Percentiles rank a stretch among this genome's conserved stretches.
These are phyloP conservation scores for Fusarium chlamydosporum DNA, from an alignment of 2,329 filamentous ascomycete species.

Conservation along the genomic window DNA sequence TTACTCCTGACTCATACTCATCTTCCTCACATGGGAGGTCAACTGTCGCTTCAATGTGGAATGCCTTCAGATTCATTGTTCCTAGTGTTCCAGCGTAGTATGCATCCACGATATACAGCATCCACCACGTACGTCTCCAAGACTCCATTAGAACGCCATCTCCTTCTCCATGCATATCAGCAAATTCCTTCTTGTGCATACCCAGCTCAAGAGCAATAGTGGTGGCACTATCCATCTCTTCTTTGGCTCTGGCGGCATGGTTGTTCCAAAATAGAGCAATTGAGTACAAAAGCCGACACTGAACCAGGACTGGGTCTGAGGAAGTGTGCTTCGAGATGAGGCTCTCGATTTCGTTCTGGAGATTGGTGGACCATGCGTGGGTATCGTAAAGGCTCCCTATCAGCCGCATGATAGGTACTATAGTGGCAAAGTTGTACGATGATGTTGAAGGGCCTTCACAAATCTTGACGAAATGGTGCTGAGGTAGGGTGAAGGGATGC, in stretches of 20 bases:
- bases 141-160: slow-evolving; percentile 68
- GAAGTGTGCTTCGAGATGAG: slow-evolving; percentile 11
- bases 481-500: slow-evolving; percentile 52
- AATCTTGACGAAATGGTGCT: slow-evolving; percentile 29
- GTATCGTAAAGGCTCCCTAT: slow-evolving; percentile 55
- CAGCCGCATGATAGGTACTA: slow-evolving; percentile 52
- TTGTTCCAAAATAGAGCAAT: slow-evolving; percentile 56
- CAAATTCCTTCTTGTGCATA: slow-evolving; percentile 70
- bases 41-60: slow-evolving; percentile 65
- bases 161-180: slow-evolving; percentile 61
- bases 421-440: slow-evolving; percentile 33
- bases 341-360: slow-evolving; percentile 22
- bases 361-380: slow-evolving; percentile 27
- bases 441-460: slow-evolving; percentile 4
- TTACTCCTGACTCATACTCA: slow-evolving; percentile 63
- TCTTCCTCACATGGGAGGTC: slow-evolving; percentile 75
- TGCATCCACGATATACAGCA: slow-evolving; percentile 73
- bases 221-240: slow-evolving; percentile 63
- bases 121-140: slow-evolving; percentile 80
- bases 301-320: slow-evolving; percentile 53
- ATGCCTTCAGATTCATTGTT: slow-evolving; percentile 46
- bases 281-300: slow-evolving; percentile 56
- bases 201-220: slow-evolving; percentile 71
- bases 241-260: slow-evolving; percentile 45
- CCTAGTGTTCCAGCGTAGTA: slow-evolving; percentile 54